Conservation (phyloP, 306 rosid genomes). For the Ochetophila trinervis region DNA sequence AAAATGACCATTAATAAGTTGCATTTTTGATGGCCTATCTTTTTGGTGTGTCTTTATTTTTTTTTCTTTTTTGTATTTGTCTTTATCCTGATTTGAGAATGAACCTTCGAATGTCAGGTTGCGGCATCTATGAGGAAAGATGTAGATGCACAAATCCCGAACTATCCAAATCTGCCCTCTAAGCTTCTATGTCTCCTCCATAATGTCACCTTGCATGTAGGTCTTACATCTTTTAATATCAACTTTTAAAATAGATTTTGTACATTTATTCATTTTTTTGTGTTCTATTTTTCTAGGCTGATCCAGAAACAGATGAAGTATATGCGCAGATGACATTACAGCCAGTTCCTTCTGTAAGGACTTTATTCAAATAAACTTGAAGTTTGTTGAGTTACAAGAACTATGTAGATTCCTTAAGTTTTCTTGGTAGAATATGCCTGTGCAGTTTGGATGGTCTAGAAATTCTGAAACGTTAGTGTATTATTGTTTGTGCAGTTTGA, state of each 20-base stretch:
- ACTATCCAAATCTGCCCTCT: constrained; percentile 79
- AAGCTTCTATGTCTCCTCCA: constrained; percentile 79
- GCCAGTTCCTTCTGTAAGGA: constrained; percentile 73
- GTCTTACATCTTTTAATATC: background rate
- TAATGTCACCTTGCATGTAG: constrained; percentile 84
- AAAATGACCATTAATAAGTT: background rate
- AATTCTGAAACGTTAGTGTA: constrained; percentile 16
- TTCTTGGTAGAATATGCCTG: background rate
- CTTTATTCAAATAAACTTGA: constrained; percentile 7
- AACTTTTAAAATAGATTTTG: background rate
- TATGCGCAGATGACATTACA: constrained; percentile 95
- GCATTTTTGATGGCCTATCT: no score
- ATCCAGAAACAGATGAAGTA: constrained; percentile 90
- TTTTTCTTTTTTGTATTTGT: background rate
- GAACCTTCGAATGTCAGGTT: constrained; percentile 51
- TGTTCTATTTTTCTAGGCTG: constrained; percentile 56
- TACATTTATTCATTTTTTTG: background rate
- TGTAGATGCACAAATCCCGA: constrained; percentile 71
- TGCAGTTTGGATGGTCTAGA: background rate
- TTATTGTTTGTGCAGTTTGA: constrained; percentile 51
- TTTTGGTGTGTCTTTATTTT: background rate
- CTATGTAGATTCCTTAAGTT: constrained; percentile 4
- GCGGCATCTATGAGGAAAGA: constrained; percentile 90
- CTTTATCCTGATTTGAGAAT: constrained; percentile 2
- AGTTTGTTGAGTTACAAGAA: background rate